Percentiles rank a stretch among this genome's conserved stretches.
Evolutionary conservation across 305 asterid species (phyloP).

Genomic region (Solanum chacoense): DNA sequence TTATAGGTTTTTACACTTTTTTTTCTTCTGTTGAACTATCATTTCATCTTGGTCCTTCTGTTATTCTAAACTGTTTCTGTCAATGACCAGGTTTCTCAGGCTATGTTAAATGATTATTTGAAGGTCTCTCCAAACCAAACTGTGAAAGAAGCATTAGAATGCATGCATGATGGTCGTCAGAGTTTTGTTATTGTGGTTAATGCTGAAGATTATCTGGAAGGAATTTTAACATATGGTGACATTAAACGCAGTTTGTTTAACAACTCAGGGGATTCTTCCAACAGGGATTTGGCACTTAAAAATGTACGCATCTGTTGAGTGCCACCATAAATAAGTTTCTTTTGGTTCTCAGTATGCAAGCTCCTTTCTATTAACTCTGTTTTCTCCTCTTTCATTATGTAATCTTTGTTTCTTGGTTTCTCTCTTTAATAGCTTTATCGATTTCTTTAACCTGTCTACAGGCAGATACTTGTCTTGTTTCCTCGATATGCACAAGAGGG

Average conservation of each 20-base stretch:
- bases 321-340: background rate
- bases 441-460: constrained; percentile 18
- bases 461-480: constrained; percentile 45
- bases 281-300: constrained; percentile 20
- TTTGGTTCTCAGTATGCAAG: background rate
- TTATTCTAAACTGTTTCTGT: background rate
- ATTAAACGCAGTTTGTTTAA: constrained; percentile 42
- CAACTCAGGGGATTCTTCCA: constrained; percentile 36
- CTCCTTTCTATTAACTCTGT: background rate
- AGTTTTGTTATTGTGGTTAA: constrained; percentile 65
- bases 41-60: background rate
- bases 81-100: constrained; percentile 67
- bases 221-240: constrained; percentile 82
- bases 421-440: background rate
- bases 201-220: constrained; percentile 62
- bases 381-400: background rate
- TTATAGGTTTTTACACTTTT: background rate
- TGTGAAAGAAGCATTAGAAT: constrained; percentile 53
- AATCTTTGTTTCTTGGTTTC: background rate
- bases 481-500: constrained; percentile 77
- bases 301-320: constrained; percentile 34
- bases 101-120: constrained; percentile 54
- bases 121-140: constrained; percentile 50
- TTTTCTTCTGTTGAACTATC: background rate
- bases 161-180: constrained; percentile 63